Base-by-base conservation (phyloP, 2,329 filamentous ascomycete species). In the Colletotrichum agaves region DNA sequence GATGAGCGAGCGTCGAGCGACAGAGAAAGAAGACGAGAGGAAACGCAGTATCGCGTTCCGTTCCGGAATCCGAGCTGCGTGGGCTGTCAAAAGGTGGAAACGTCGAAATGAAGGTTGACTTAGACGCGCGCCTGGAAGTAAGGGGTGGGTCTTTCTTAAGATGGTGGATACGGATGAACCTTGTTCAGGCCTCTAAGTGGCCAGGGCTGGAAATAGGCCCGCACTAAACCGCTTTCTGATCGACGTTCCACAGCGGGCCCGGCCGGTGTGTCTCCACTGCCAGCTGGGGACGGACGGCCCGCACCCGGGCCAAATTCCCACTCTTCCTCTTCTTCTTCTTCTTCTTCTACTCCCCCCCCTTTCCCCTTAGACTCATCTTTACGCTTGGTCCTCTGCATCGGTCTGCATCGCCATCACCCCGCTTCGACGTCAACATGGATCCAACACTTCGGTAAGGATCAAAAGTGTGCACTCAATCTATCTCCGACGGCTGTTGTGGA, bases 51-150 rank as follows among this genome's bases (percentile, higher is more conserved):
- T 41, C 23, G 46, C 27, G 33, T 21, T 39, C 27, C 27, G 8
- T 27, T 23, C 21, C 3, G 21, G 3, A 4, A 21, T 27, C 10
- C 15, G n/a, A n/a, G 49, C 19, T 11, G 41, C 11, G 43, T 21
- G 21, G 12, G 53, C 37, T 58, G 62, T 50, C 23, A 56, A 57
- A 57, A 47, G 44, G 50, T 55, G 39, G 41, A 41, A 58, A 52
- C n/a, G 44, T 21, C 13, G 46, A 55, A 60, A 63, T 69, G 57
- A 62, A 57, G 62, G 43, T 67, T 39, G 13, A 33, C 39, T 66
- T 69, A 69, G 67, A 69, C 67, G 67, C 67, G 67, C 67, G 67
- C 67, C 63, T 69, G 53, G 52, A 63, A n/a, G 39, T 1, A 44
- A n/a, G 50, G 43, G 39, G 55, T 56, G 67, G 27, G 37, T 60